Evolutionary conservation across 345 rosid species (phyloP).

Genomic region (Camelina hispida): DNA sequence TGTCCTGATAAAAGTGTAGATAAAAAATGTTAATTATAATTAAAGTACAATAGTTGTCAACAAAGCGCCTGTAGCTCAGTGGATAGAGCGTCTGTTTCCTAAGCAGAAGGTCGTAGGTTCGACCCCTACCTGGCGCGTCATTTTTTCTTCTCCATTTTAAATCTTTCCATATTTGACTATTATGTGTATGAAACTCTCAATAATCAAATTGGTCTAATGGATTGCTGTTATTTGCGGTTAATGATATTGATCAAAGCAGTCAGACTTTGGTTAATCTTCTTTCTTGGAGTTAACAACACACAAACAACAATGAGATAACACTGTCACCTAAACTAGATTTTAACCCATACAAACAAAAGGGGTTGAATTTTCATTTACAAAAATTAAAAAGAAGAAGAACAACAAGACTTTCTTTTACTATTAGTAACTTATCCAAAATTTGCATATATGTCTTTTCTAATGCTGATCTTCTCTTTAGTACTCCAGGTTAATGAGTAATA

Average conservation of each 20-base stretch:
- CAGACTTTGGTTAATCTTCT: not conserved
- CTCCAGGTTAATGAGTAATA: not conserved
- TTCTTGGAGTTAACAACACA: not conserved
- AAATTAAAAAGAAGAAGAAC: too few species aligned
- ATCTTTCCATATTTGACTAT: not conserved
- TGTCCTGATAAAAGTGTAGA: too few species aligned
- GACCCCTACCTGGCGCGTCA: constrained; percentile 23
- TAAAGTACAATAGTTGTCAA: not conserved
- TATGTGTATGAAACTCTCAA: not conserved
- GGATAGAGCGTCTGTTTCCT: constrained; percentile 91
- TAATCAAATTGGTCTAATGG: not conserved
- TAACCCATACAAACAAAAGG: not conserved
- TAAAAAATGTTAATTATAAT: too few species aligned
- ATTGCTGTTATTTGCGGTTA: not conserved
- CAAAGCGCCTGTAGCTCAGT: constrained; percentile 94
- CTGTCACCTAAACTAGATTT: not conserved
- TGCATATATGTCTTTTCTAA: not conserved
- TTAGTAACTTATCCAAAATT: not conserved
- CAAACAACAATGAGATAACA: not conserved
- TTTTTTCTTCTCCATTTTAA: not conserved
- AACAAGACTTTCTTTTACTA: not conserved
- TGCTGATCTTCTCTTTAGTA: not conserved
- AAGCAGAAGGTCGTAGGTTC: constrained; percentile 40
- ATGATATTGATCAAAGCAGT: not conserved
- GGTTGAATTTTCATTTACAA: not conserved